Evolutionary conservation across 352 stramenopile species (phyloP).

Genomic region (Phytophthora hibernalis): DNA sequence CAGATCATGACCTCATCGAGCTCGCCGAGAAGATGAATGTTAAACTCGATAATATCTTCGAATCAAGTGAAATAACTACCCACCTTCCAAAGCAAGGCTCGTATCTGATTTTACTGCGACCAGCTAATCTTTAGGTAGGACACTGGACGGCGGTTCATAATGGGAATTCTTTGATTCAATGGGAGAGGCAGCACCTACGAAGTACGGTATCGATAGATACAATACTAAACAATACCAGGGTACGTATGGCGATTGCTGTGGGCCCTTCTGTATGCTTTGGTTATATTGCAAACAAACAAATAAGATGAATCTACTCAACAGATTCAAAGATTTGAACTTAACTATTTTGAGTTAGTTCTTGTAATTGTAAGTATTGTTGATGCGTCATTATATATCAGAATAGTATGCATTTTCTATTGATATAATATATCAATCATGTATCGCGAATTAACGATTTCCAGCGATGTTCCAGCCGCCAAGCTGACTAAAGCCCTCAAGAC

Average conservation of each 20-base stretch:
- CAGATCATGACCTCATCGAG: constrained; percentile 15
- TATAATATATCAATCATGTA: constrained; percentile 24
- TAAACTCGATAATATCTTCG: constrained; percentile 13
- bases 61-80: constrained; percentile 19
- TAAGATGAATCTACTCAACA: constrained; percentile 14
- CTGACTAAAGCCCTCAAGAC: constrained; percentile 19
- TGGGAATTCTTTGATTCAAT: constrained; percentile 24
- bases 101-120: constrained; percentile 19
- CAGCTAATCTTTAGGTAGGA: constrained; percentile 11
- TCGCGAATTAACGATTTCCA: constrained; percentile 20
- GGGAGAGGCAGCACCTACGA: constrained; percentile 18
- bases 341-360: constrained; percentile 10
- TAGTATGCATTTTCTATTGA: no score
- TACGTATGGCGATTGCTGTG: constrained; percentile 19
- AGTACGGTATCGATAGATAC: constrained; percentile 16
- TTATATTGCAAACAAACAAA: constrained; percentile 29
- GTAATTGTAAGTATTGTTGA: no score
- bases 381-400: no score
- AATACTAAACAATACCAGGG: constrained; percentile 29
- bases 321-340: constrained; percentile 29
- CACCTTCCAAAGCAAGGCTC: constrained; percentile 5
- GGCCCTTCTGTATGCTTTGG: constrained; percentile 13
- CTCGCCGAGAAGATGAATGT: constrained; percentile 7
- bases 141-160: constrained; percentile 17
- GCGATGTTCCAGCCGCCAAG: background rate